Base-by-base conservation (phyloP, 2,329 filamentous ascomycete species). In the Colletotrichum liaoningense region DNA sequence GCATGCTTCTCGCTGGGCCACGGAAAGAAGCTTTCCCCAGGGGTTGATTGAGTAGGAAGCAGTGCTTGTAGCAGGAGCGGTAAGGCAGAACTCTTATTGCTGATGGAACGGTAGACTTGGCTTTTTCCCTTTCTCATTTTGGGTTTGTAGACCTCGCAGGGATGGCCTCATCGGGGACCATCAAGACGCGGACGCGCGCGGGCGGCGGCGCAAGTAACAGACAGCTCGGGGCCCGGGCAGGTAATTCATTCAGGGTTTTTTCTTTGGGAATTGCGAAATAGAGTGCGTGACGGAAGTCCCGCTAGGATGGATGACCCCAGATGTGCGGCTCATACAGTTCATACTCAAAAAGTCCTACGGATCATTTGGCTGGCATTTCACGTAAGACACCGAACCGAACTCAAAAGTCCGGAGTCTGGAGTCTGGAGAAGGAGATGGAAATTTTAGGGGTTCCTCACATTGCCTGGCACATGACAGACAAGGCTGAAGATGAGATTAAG, bases 61-160 rank as follows among this genome's bases (percentile, higher is more conserved):
- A 42, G 38, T 38, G 69, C 42, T 19, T 67, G 69, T 72, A 52
- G 63, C 33, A 58, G 42, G 28, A 69, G 38, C 60, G 54, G 67
- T 58, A 59, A 65, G 28, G 67, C 38, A 65, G 67, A 59, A 63
- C 42, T 26, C 14, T 46, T 19, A 8, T 28, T 12, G 28, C 16
- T 11, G n/a, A n/a, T 11, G 28, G 33, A 66, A 55, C 16, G 16
- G 28, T 24, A 19, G 26, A 24, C 59, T 63, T 49, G 59, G 26
- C 38, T 49, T 16, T 63, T 6, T 4, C 33, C 4, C 33, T 35
- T 12, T 6, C 38, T 7, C 12, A 42, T 19, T 24, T 60, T 14
- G 24, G 7, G 8, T 42, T 42, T 24, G 28, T 30, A 30, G 28
- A 30, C 28, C 28, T 30, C 28, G 35, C 60, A 63, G 42, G 60